Evolutionary conservation across 495 filamentous ascomycete species (phyloP).

Genomic region (Neurospora sp.): DNA sequence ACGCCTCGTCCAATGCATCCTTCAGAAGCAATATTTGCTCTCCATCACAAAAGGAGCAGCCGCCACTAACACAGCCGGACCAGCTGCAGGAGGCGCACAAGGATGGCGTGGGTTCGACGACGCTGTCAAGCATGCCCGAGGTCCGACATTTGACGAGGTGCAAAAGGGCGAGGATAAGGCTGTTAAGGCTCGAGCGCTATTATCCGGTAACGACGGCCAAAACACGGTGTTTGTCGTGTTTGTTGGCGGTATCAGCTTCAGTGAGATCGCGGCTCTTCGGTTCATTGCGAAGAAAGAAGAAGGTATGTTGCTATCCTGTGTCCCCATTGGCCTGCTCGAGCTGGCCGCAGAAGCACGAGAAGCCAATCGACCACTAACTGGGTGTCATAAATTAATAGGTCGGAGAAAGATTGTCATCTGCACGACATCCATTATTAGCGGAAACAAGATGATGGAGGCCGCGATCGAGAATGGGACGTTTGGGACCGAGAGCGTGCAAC

Average conservation of each 20-base stretch:
- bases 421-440: conserved; percentile 84
- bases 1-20: conserved; percentile 85
- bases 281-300: conserved; percentile 85
- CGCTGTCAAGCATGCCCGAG: conserved; percentile 70
- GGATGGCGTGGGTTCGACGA: conserved; percentile 92
- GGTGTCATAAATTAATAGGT: conserved; percentile 21
- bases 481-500: conserved; percentile 28
- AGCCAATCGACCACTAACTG: conserved; percentile 6
- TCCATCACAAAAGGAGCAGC: conserved; percentile 52
- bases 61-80: conserved; percentile 35
- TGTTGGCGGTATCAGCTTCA: conserved; percentile 86
- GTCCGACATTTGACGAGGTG: conserved; percentile 80
- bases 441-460: conserved; percentile 78
- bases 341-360: not conserved
- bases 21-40: conserved; percentile 79
- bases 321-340: not conserved
- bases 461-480: conserved; percentile 69
- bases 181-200: conserved; percentile 72
- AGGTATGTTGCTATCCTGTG: conserved; percentile 33
- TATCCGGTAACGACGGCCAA: conserved; percentile 61
- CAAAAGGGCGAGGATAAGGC: conserved; percentile 94
- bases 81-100: conserved; percentile 50
- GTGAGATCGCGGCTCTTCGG: conserved; percentile 87
- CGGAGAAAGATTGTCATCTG: conserved; percentile 79
- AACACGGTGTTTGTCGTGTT: conserved; percentile 91